Conservation (phyloP, 2,329 filamentous ascomycete species). For the Ophiocordyceps polyrhachis-furcata region DNA sequence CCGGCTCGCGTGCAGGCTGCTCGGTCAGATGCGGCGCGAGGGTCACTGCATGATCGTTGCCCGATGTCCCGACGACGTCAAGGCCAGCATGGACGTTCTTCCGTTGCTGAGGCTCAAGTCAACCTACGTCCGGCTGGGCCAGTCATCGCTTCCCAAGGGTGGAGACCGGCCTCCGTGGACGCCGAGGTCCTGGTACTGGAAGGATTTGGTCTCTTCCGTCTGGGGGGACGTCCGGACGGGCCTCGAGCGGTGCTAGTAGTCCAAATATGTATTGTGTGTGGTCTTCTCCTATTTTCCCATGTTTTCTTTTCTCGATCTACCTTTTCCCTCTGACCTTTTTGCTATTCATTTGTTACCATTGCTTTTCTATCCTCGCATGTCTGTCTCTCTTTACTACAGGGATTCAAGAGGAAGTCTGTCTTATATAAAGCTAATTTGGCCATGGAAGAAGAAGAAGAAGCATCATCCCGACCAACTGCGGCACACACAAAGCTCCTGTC, state of each 20-base stretch:
- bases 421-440: no score
- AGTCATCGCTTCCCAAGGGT: background rate
- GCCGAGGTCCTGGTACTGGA: background rate
- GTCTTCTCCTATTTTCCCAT: background rate
- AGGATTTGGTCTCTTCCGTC: background rate
- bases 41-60: conserved; percentile 25
- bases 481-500: no score
- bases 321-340: background rate
- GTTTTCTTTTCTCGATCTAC: background rate
- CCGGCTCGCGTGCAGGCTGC: conserved; percentile 27
- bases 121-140: background rate
- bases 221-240: background rate
- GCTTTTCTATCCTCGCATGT: no score
- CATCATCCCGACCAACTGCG: no score
- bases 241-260: background rate
- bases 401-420: no score
- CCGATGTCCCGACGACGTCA: conserved; percentile 10
- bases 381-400: no score
- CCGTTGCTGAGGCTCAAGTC: background rate
- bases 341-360: no score
- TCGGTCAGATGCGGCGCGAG: conserved; percentile 28
- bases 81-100: conserved; percentile 12
- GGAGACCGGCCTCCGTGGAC: background rate
- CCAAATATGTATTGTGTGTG: background rate
- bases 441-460: no score